Base-by-base conservation (phyloP, 2,329 filamentous ascomycete genomes). In the Penicillium sumatraense region DNA sequence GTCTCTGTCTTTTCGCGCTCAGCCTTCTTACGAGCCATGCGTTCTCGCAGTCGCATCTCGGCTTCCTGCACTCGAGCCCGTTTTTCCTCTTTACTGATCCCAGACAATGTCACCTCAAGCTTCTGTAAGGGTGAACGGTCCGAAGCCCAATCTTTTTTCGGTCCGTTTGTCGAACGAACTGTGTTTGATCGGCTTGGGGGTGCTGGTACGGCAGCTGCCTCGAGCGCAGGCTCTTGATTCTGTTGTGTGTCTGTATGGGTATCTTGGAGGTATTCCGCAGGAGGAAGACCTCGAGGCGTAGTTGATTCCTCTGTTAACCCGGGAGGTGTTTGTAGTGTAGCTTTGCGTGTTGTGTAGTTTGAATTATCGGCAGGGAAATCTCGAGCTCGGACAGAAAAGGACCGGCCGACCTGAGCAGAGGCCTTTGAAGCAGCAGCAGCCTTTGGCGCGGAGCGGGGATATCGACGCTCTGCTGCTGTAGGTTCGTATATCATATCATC, bases 41-140 rank as follows among this genome's bases (percentile, higher is more conserved):
- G 69, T 67, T 93, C 87, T 63, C 87, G 84, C 16, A 88, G 84
- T 40, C 85, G 83, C 63, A 86, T 82, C 72, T 97, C 93, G 5
- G 91, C 91, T 66, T 93, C 89, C 70, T 92, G 85, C 4, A 93
- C 86, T 44, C 91, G 84, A 8, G 92, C 91, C 61, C 93, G 85
- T 74, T 96, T 96, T 75, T 97, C 93, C 76, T 97, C 93, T 73
- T 97, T 98, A 72, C 90, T 96, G 74, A 97, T 93, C 75, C 90
- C 92, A 73, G 89, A 89, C 68, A 98, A 83, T 67, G 91, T 95
- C 68, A 90, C 86, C 79, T 99, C 93, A 63, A 99, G 84, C 78
- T 89, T 95, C 75, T 99, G 93, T 49, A 99, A 82, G 49, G 96
- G 95, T 60, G 93, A 98, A 67, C 90, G 86, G 71, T 96, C 89